Evolutionary conservation across 352 stramenopile species (phyloP), one percentile per base, ranked within the genome.

Genomic region (Globisporangium uncinulatum): DNA sequence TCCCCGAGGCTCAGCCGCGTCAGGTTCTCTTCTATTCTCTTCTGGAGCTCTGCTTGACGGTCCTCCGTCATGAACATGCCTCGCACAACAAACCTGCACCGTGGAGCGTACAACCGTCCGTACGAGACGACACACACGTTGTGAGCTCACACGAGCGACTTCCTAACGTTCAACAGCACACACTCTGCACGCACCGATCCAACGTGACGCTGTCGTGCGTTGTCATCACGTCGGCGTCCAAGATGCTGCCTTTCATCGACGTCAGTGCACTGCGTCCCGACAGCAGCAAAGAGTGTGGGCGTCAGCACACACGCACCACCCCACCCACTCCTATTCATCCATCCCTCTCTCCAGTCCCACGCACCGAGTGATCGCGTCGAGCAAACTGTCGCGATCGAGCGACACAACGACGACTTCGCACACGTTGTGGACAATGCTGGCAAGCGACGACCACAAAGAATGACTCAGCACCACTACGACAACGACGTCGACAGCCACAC

Each of bases 171-270:
- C n/a, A n/a, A n/a, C 41, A 45, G 15, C 15, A n/a, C 41, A 20
- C 14, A 24, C 24, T 29, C 24, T 29, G 3, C 19, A 57, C 63
- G 17, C 32, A 81, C 67, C 73, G 57, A 58, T 94, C 84, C 13
- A 94, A 64, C 21, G 85, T 76, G 14, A 89, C 83, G 44, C 82
- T 75, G 39, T 94, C 84, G 36, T 77, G 71, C 0, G 84, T 94
- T 3, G 84, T 94, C 84, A 94, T 94, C 24, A 94, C 84, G 55
- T 94, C 82, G 1, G 84, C 84, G 51, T 94, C 84, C 58, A 91
- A 60, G 63, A 94, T 94, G 42, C 85, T 92, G 21, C 84, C 84
- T 63, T 92, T 94, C 75, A 94, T 87, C 31, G 70, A 79, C 17
- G 84, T 92, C 29, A 94, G 65, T 0, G 70, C 84, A 9, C 83